These are phyloP conservation scores for Phalaenopsis aphrodite DNA, from an alignment of 106 monocot genomes.

Conservation along the genomic window DNA sequence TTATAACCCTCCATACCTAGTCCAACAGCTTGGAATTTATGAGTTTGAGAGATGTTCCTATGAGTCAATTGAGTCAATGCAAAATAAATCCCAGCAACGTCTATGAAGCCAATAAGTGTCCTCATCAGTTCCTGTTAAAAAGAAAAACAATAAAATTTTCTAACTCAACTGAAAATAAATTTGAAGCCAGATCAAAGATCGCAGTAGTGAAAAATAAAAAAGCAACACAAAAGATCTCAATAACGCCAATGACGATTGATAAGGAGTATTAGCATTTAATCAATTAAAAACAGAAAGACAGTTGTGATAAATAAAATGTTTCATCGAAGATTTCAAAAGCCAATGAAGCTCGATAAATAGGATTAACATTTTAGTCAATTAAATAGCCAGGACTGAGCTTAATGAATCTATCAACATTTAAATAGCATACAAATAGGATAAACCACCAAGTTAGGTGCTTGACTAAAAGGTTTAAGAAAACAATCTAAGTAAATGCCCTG, in stretches of 20 bases:
- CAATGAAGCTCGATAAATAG: too few relatives aligned
- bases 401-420: too few relatives aligned
- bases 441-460: too few relatives aligned
- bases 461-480: too few relatives aligned
- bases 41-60: slow-evolving; percentile 94
- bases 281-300: neutral
- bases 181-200: neutral
- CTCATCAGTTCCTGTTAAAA: slow-evolving; percentile 70
- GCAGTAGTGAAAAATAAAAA: neutral
- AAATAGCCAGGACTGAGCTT: too few relatives aligned
- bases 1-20: slow-evolving; percentile 41
- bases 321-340: too few relatives aligned
- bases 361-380: too few relatives aligned
- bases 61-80: slow-evolving; percentile 94
- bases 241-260: neutral
- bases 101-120: slow-evolving; percentile 75
- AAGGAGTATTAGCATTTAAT: neutral
- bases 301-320: too few relatives aligned
- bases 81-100: slow-evolving; percentile 95
- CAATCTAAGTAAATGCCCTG: too few relatives aligned
- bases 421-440: too few relatives aligned
- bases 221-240: neutral
- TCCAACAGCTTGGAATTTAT: slow-evolving; percentile 97
- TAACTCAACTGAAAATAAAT: neutral
- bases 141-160: neutral